These are phyloP conservation scores for Trichoderma lentiforme DNA, from an alignment of 2,329 filamentous ascomycete genomes.

Conservation along the genomic window DNA sequence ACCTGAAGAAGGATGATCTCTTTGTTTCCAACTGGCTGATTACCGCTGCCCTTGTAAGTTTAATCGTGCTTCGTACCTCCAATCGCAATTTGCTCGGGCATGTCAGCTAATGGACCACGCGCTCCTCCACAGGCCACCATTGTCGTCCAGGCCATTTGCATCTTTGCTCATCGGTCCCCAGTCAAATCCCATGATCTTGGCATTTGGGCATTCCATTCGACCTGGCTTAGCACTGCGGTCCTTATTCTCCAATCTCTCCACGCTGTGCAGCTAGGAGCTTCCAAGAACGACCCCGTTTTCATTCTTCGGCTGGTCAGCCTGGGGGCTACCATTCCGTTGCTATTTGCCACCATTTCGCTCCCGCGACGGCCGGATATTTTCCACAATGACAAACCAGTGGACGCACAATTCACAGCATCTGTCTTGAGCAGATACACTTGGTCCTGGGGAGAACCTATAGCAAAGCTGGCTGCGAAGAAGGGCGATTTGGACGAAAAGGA, in stretches of 20 bases:
- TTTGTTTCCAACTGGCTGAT: conserved; percentile 58
- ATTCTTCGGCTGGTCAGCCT: conserved; percentile 47
- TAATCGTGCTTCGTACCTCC: not conserved
- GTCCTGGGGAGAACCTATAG: conserved; percentile 57
- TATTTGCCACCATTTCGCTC: conserved; percentile 50
- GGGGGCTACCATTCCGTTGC: conserved; percentile 42
- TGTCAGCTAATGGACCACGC: not conserved
- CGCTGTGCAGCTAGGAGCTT: conserved; percentile 31
- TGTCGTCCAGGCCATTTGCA: conserved; percentile 48
- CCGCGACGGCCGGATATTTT: conserved; percentile 68
- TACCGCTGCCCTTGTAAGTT: conserved; percentile 60
- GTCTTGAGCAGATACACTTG: conserved; percentile 63
- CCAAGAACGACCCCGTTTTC: conserved; percentile 40
- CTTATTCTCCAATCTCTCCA: conserved; percentile 45
- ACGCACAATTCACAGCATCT: conserved; percentile 59
- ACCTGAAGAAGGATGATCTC: conserved; percentile 34
- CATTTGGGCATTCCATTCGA: conserved; percentile 48
- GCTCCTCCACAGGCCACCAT: conserved; percentile 43
- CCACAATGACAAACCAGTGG: conserved; percentile 56
- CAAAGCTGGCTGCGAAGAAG: conserved; percentile 54
- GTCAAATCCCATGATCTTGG: conserved; percentile 53
- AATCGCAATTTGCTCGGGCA: not conserved
- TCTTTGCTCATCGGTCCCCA: conserved; percentile 49
- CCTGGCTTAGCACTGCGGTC: conserved; percentile 41
- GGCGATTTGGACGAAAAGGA: conserved; percentile 60